Evolutionary conservation across 306 rosid species (phyloP).

Genomic region (Cyclanthera cordifolia): DNA sequence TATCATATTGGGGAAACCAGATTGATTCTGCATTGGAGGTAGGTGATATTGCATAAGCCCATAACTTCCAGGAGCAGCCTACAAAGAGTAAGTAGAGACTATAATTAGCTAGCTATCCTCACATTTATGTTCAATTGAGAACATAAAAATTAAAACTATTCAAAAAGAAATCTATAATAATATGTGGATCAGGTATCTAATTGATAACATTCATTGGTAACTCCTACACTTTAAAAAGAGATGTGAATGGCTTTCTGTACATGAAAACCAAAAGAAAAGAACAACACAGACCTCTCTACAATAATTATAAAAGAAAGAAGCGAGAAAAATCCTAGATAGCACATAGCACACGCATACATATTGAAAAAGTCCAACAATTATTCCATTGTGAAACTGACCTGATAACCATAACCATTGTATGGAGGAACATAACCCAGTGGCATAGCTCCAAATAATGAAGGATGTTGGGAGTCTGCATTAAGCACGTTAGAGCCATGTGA

Average conservation of each 20-base stretch:
- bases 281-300: not conserved
- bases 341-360: not conserved
- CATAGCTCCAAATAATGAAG: conserved; percentile 81
- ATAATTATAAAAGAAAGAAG: not conserved
- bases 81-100: conserved; percentile 21
- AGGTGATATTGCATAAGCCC: conserved; percentile 84
- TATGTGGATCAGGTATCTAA: not conserved
- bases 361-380: not conserved
- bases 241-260: not conserved
- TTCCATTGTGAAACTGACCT: conserved; percentile 35
- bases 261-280: not conserved
- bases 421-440: conserved; percentile 83
- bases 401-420: conserved; percentile 91
- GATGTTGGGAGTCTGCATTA: conserved; percentile 64
- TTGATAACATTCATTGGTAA: not conserved
- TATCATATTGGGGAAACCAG: conserved; percentile 76
- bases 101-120: conserved; percentile 1
- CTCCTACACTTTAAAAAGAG: not conserved
- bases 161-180: not conserved
- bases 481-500: conserved; percentile 60
- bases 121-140: not conserved
- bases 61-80: conserved; percentile 79
- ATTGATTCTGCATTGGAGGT: conserved; percentile 85
- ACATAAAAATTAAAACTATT: not conserved
- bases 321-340: not conserved